Conservation (phyloP, 202 grass and related monocot species). For the Setaria italica region DNA sequence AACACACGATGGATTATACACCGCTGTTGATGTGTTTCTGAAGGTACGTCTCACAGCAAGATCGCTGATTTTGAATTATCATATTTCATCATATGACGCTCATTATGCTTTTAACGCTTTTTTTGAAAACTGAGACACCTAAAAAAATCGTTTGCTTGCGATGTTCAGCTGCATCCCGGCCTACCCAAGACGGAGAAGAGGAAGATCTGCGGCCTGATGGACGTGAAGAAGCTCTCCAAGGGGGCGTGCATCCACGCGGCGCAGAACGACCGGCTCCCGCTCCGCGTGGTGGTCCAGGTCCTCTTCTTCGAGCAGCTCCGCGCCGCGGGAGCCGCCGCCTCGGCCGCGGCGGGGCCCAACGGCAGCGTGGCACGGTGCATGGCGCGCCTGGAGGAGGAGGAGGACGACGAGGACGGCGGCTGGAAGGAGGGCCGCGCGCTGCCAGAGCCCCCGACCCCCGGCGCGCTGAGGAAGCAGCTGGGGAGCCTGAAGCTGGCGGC, state of each 20-base stretch:
- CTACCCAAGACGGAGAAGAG: conserved; percentile 76
- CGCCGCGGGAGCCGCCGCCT: conserved; percentile 16
- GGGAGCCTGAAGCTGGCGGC: conserved; percentile 60
- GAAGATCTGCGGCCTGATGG: conserved; percentile 73
- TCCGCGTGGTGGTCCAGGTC: conserved; percentile 84
- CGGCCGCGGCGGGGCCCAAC: background rate
- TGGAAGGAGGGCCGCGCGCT: conserved; percentile 44
- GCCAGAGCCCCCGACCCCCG: conserved; percentile 25
- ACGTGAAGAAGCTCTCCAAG: conserved; percentile 91
- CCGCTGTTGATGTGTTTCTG: conserved; percentile 81
- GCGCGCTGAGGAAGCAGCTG: conserved; percentile 54
- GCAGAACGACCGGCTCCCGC: conserved; percentile 85
- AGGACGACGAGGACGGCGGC: background rate
- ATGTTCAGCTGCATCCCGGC: conserved; percentile 67
- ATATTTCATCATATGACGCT: background rate
- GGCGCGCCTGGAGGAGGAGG: conserved; percentile 31
- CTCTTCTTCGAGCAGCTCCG: conserved; percentile 88
- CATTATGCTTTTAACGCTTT: background rate
- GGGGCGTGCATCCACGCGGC: conserved; percentile 86
- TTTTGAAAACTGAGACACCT: background rate
- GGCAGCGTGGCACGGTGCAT: conserved; percentile 16
- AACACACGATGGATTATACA: conserved; percentile 82
- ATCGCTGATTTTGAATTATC: background rate
- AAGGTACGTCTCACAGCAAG: conserved; percentile 55
- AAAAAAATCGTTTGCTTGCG: background rate